Conservation (phyloP, 306 rosid species). For the Prunus campanulata region DNA sequence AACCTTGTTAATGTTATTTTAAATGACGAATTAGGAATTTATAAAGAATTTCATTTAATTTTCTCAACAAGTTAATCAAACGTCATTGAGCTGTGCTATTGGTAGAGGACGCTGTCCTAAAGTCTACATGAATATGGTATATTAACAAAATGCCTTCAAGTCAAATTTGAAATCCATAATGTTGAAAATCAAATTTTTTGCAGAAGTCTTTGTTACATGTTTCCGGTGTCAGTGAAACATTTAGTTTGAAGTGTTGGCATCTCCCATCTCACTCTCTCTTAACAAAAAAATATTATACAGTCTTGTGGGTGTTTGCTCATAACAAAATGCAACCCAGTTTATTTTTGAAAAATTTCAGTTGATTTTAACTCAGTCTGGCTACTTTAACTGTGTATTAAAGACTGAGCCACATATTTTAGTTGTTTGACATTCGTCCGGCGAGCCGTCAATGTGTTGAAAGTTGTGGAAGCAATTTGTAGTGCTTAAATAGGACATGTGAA, state of each 20-base stretch:
- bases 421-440: too few relatives aligned
- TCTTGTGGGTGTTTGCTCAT: neutral
- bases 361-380: neutral
- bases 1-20: neutral
- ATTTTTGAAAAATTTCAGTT: neutral
- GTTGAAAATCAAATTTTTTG: neutral
- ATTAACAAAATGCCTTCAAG: neutral
- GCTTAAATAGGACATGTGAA: neutral
- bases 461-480: neutral
- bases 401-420: too few relatives aligned
- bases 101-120: neutral
- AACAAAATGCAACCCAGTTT: neutral
- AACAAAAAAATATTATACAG: too few relatives aligned
- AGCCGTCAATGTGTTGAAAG: neutral
- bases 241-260: neutral
- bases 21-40: neutral
- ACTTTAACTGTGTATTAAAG: too few relatives aligned
- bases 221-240: neutral
- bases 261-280: neutral
- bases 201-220: neutral
- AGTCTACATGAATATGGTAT: neutral
- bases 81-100: neutral
- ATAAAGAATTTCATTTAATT: neutral
- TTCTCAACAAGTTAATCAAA: conserved; percentile 1
- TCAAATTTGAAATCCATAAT: neutral